Percentiles rank a stretch among this genome's conserved stretches.
Evolutionary conservation across 1,139 yeast species (phyloP).

Genomic region (Arxiozyma telluris): DNA sequence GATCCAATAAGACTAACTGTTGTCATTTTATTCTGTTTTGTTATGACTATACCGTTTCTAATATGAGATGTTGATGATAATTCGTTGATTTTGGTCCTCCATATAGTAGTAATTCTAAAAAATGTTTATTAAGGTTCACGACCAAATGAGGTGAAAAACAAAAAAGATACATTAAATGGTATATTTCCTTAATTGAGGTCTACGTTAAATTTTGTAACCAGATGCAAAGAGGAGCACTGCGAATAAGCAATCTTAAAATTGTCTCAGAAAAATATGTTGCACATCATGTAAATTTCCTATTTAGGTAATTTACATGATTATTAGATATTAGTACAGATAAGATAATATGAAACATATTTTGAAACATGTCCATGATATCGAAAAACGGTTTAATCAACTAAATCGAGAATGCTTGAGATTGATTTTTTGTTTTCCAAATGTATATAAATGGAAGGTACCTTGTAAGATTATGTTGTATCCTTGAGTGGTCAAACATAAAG

Average conservation of each 20-base stretch:
- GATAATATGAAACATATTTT: neutral
- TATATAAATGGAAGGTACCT: neutral
- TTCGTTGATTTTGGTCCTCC: neutral
- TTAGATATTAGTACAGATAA: neutral
- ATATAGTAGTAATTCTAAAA: too few relatives aligned
- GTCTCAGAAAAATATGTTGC: neutral
- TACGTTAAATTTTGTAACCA: neutral
- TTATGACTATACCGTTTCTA: conserved; percentile 13
- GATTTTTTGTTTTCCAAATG: neutral
- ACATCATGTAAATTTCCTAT: conserved; percentile 1
- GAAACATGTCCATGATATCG: neutral
- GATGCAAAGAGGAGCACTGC: neutral
- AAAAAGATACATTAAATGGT: neutral
- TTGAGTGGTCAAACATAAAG: neutral
- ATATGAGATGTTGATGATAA: neutral
- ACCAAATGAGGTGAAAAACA: neutral
- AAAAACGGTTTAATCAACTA: neutral
- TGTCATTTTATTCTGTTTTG: conserved; percentile 12
- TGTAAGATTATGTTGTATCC: neutral
- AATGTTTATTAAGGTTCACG: neutral
- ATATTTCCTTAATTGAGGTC: neutral
- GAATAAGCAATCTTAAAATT: neutral
- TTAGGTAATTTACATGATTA: neutral
- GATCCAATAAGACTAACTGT: conserved; percentile 12
- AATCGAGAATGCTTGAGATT: too few relatives aligned